Conservation (phyloP, 2,329 filamentous ascomycete genomes). For the Cordyceps cicadae region DNA sequence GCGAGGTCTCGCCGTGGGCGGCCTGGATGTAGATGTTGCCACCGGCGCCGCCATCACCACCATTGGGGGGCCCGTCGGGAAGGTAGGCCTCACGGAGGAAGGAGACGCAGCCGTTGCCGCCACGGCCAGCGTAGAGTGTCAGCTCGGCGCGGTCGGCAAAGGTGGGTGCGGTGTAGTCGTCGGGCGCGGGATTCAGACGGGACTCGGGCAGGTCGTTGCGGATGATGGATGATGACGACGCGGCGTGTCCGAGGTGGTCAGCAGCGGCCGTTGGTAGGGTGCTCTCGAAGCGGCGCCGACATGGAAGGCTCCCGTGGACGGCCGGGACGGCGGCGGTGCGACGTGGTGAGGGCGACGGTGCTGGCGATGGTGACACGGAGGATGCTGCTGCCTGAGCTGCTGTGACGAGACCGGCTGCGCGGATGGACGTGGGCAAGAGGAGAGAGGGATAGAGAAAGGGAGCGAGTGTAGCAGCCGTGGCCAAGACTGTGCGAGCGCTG, state of each 20-base stretch:
- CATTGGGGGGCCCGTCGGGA: slow-evolving; percentile 82
- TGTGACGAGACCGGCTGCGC: neutral
- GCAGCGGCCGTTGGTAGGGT: neutral
- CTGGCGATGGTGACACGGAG: neutral
- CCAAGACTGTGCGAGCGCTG: neutral
- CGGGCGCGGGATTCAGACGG: slow-evolving; percentile 71
- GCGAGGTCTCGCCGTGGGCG: slow-evolving; percentile 78
- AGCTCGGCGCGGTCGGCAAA: slow-evolving; percentile 84
- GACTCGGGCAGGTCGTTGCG: slow-evolving; percentile 35
- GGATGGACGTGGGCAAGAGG: slow-evolving; percentile 20
- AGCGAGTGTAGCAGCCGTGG: slow-evolving; percentile 20
- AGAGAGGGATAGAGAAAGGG: slow-evolving; percentile 44
- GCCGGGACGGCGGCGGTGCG: neutral
- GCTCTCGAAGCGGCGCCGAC: neutral
- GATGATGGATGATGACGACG: slow-evolving; percentile 14
- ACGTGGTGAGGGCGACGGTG: neutral
- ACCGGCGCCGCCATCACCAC: slow-evolving; percentile 85
- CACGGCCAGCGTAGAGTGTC: slow-evolving; percentile 67
- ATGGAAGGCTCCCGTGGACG: neutral
- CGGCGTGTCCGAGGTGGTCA: neutral
- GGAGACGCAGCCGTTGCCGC: slow-evolving; percentile 88
- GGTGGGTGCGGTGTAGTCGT: slow-evolving; percentile 73
- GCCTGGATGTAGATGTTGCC: slow-evolving; percentile 94
- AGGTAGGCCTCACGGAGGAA: slow-evolving; percentile 89
- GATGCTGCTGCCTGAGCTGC: neutral